These are phyloP conservation scores for Colletotrichum acutatum DNA, from an alignment of 2,329 filamentous ascomycete genomes.

Conservation along the genomic window DNA sequence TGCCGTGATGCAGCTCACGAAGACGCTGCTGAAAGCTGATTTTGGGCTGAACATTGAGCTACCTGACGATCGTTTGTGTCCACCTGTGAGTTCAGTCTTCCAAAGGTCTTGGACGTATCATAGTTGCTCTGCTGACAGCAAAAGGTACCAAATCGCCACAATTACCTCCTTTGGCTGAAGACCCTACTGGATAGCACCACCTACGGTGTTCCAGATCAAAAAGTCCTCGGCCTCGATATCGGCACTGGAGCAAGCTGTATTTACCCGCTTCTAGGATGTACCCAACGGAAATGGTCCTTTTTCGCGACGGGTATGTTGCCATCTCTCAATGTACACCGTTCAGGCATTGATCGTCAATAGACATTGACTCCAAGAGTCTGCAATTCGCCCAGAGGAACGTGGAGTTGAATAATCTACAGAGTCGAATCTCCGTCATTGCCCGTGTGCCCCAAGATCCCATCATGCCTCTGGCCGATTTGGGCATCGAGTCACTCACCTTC, in stretches of 20 bases:
- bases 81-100: conserved; percentile 68
- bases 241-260: conserved; percentile 93
- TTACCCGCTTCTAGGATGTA: conserved; percentile 85
- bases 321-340: neutral
- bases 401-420: conserved; percentile 69
- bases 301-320: conserved; percentile 64
- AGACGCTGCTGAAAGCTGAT: conserved; percentile 78
- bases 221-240: conserved; percentile 80
- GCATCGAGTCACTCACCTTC: conserved; percentile 73
- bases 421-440: conserved; percentile 72
- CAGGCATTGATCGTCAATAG: conserved; percentile 47
- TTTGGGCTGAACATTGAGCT: conserved; percentile 79
- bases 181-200: conserved; percentile 78
- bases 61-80: conserved; percentile 84
- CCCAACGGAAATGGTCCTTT: conserved; percentile 79
- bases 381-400: conserved; percentile 76
- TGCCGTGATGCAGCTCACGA: conserved; percentile 84
- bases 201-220: conserved; percentile 58
- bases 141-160: conserved; percentile 76
- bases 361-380: conserved; percentile 80
- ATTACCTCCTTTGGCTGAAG: conserved; percentile 92
- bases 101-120: neutral
- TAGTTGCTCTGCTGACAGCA: conserved; percentile 1
- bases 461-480: conserved; percentile 70
- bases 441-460: conserved; percentile 64